Percentiles rank a stretch among this genome's conserved stretches.
Conservation (phyloP, 2,329 filamentous ascomycete species). For the Aspergillus sp. region DNA sequence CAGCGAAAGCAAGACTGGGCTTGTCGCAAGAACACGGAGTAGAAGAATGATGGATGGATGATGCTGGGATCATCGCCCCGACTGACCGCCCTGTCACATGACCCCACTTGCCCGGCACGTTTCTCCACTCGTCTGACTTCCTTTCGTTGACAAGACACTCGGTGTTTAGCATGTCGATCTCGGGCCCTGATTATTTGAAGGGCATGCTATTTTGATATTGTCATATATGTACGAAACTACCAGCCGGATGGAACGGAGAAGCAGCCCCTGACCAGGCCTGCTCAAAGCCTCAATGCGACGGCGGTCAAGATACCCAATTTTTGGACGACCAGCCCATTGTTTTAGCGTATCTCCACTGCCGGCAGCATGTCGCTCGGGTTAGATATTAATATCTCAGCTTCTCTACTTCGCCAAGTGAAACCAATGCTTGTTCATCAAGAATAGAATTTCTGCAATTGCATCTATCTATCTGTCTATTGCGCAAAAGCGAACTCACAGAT, state of each 20-base stretch:
- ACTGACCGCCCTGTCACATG: not conserved
- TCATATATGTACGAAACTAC: too few species aligned
- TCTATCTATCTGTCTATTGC: slow-evolving; percentile 9
- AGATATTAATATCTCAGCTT: too few species aligned
- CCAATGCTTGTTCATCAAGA: not conserved
- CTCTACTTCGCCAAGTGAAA: not conserved
- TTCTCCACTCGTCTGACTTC: not conserved
- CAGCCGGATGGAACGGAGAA: too few species aligned
- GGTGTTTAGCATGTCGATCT: not conserved
- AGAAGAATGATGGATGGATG: not conserved
- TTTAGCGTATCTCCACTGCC: too few species aligned
- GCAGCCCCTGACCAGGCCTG: too few species aligned
- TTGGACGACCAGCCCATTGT: too few species aligned
- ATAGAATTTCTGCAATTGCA: not conserved
- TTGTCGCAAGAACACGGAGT: not conserved
- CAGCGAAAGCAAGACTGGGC: not conserved
- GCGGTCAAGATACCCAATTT: too few species aligned
- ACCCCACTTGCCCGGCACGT: not conserved
- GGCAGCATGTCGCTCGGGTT: too few species aligned
- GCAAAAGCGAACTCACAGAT: not conserved
- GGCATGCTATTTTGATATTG: too few species aligned
- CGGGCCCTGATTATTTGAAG: too few species aligned
- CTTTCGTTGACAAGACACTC: not conserved
- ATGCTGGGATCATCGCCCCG: not conserved
- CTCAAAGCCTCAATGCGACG: too few species aligned